phyloP scores from a whole-genome alignment of 2,329 filamentous ascomycete species.

The Paecilomyces niveus region DNA sequence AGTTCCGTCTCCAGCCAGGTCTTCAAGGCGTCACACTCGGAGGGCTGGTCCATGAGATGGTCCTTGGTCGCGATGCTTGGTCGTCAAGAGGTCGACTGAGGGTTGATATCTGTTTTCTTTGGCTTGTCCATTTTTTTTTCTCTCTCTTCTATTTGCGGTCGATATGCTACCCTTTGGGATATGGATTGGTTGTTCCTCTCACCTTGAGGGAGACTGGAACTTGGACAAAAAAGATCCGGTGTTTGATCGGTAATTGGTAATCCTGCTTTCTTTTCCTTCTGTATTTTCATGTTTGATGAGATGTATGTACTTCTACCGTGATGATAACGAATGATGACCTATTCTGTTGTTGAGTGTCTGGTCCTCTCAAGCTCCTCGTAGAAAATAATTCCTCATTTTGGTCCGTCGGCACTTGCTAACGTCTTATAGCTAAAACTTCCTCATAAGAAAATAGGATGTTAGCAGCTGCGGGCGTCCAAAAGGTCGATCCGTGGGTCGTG shows the following conservation, averaged over 20 bases:
- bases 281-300: slow-evolving; percentile 2
- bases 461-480: no score
- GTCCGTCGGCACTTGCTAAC: no score
- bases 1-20: background rate
- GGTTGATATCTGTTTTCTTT: no score
- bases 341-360: no score
- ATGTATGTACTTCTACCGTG: slow-evolving; percentile 9
- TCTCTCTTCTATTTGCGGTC: slow-evolving; percentile 1
- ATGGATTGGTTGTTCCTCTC: background rate
- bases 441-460: no score
- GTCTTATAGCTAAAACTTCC: no score
- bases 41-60: background rate
- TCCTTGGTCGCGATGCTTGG: background rate
- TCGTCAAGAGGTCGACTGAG: no score
- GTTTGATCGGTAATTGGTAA: slow-evolving; percentile 5
- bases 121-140: background rate
- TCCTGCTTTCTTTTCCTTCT: background rate
- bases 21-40: background rate
- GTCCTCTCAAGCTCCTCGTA: no score
- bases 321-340: slow-evolving; percentile 6
- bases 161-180: background rate
- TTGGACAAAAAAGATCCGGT: background rate
- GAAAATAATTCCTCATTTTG: no score
- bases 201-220: background rate
- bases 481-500: background rate